Evolutionary conservation across 805 yeast genomes (phyloP).

Genomic region (Wickerhamiella vanderwaltii): DNA sequence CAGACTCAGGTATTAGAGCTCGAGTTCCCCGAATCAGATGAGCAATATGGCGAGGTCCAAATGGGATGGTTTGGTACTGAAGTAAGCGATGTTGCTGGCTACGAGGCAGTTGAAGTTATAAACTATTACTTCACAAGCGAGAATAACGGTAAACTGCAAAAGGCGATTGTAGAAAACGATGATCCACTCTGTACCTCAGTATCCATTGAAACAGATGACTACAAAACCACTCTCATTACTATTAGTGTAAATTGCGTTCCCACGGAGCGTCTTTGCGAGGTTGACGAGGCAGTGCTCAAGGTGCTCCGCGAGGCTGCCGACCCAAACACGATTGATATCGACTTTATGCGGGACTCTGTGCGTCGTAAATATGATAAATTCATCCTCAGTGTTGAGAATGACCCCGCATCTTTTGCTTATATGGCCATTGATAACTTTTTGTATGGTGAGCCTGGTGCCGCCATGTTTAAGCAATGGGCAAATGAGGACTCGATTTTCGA

Average conservation of each 20-base stretch:
- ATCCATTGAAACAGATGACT: conserved; percentile 64
- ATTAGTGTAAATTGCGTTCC: conserved; percentile 63
- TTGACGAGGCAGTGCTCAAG: conserved; percentile 39
- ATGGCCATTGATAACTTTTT: conserved; percentile 67
- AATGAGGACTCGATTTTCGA: conserved; percentile 50
- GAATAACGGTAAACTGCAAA: conserved; percentile 63
- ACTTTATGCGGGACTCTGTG: conserved; percentile 53
- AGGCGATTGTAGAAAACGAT: conserved; percentile 62
- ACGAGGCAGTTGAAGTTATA: conserved; percentile 59
- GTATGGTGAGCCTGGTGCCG: conserved; percentile 56
- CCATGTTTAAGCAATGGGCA: conserved; percentile 44
- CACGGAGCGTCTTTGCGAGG: conserved; percentile 42
- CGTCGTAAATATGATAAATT: conserved; percentile 52
- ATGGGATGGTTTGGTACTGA: conserved; percentile 78
- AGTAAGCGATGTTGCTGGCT: conserved; percentile 37
- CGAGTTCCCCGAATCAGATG: conserved; percentile 83
- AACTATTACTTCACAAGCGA: conserved; percentile 65
- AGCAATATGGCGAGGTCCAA: conserved; percentile 61
- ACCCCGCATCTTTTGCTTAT: conserved; percentile 47
- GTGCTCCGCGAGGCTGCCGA: conserved; percentile 36
- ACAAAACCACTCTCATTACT: conserved; percentile 45
- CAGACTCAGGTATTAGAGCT: conserved; percentile 38
- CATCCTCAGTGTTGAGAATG: conserved; percentile 31
- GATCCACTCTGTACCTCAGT: conserved; percentile 70
- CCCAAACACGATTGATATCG: conserved; percentile 44